phyloP scores from a whole-genome alignment of 2,329 filamentous ascomycete genomes.

The Pseudocercospora cruenta region DNA sequence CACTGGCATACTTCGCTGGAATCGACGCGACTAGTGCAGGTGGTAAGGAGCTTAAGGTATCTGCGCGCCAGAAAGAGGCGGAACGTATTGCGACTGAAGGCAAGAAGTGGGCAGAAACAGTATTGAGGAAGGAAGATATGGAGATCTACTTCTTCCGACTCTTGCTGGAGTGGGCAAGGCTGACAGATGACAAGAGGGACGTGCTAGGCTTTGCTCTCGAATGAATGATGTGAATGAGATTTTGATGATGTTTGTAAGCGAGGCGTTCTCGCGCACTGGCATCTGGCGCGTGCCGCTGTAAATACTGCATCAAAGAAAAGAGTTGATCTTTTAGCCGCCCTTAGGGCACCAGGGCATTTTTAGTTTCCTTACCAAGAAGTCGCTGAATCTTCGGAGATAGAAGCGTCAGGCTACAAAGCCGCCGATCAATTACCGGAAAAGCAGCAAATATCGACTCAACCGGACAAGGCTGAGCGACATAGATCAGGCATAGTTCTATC shows the following conservation, averaged over 20 bases:
- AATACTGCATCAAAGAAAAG: neutral
- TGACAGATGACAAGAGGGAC: slow-evolving; percentile 65
- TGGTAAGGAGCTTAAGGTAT: slow-evolving; percentile 43
- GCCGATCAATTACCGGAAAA: neutral
- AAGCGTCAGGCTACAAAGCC: too few species aligned
- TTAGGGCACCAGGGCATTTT: neutral
- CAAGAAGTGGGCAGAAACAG: slow-evolving; percentile 65
- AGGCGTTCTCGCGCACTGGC: neutral
- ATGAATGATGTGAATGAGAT: neutral
- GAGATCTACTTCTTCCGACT: slow-evolving; percentile 79
- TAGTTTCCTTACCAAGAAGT: neutral
- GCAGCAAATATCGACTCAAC: neutral
- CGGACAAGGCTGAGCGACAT: neutral
- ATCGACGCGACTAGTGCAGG: slow-evolving; percentile 51
- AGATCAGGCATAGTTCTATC: neutral
- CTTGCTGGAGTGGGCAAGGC: slow-evolving; percentile 74
- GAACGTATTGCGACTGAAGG: slow-evolving; percentile 69
- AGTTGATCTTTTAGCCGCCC: neutral
- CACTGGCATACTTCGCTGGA: slow-evolving; percentile 73
- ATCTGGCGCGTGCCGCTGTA: neutral
- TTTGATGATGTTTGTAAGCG: neutral
- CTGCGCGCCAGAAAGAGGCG: slow-evolving; percentile 52
- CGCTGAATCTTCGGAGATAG: neutral
- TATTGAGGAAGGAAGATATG: slow-evolving; percentile 72
- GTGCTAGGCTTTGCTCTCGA: slow-evolving; percentile 41